These are phyloP conservation scores for Epicoccum nigrum DNA, from an alignment of 2,329 filamentous ascomycete species.

Conservation along the genomic window DNA sequence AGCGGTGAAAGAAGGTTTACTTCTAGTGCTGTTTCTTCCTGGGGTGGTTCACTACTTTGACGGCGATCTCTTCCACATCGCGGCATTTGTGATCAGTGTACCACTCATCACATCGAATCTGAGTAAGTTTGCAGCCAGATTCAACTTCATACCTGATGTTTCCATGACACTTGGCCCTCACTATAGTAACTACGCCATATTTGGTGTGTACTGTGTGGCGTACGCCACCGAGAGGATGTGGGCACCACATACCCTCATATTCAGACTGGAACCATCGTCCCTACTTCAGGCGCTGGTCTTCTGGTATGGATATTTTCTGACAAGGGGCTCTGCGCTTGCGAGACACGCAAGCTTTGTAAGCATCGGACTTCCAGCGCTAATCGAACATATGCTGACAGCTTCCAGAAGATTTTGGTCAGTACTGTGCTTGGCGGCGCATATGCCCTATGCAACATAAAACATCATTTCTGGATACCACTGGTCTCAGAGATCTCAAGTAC, in stretches of 20 bases:
- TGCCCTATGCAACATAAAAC: slow-evolving; percentile 20
- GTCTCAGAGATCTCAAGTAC: slow-evolving; percentile 7
- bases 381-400: slow-evolving; percentile 1
- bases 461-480: slow-evolving; percentile 24
- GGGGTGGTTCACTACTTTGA: slow-evolving; percentile 22
- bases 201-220: slow-evolving; percentile 17
- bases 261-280: slow-evolving; percentile 18
- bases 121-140: too few relatives aligned
- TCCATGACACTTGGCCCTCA: too few relatives aligned
- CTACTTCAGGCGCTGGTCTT: too few relatives aligned
- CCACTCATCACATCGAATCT: slow-evolving; percentile 12
- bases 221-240: slow-evolving; percentile 24
- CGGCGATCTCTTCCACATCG: slow-evolving; percentile 17
- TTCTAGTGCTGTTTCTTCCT: slow-evolving; percentile 18
- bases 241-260: slow-evolving; percentile 9
- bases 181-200: too few relatives aligned
- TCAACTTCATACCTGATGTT: slow-evolving; percentile 1
- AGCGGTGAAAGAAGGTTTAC: slow-evolving; percentile 9
- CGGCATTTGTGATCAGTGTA: slow-evolving; percentile 14
- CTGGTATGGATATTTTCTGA: too few relatives aligned
- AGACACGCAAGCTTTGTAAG: slow-evolving; percentile 6
- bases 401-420: slow-evolving; percentile 15
- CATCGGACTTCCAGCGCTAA: not conserved
- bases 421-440: slow-evolving; percentile 19
- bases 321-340: slow-evolving; percentile 1